Percentiles rank a stretch among this genome's conserved stretches.
These are phyloP conservation scores for Litchi chinensis DNA, from an alignment of 345 rosid species.

Conservation along the genomic window DNA sequence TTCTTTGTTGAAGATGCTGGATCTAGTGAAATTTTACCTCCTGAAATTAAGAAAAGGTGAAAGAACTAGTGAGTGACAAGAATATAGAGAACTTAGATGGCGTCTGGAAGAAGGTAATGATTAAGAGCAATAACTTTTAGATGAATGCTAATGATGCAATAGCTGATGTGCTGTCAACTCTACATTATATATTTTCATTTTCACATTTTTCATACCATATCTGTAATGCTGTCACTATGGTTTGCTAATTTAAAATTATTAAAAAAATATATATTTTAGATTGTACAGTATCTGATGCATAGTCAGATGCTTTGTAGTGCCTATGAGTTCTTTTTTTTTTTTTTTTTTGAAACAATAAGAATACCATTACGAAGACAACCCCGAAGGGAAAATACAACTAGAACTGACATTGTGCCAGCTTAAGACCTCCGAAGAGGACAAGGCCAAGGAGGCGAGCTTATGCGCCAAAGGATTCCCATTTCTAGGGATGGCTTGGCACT, in stretches of 20 bases:
- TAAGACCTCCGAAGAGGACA: no score
- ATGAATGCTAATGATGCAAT: slow-evolving; percentile 1
- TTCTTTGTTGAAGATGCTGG: slow-evolving; percentile 59
- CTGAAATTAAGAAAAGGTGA: slow-evolving; percentile 69
- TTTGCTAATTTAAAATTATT: neutral
- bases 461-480: no score
- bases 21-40: slow-evolving; percentile 39
- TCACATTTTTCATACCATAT: neutral
- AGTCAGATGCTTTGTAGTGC: neutral
- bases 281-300: neutral
- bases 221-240: neutral
- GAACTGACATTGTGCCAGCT: no score
- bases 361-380: no score
- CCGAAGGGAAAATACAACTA: no score
- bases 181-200: neutral
- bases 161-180: neutral
- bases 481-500: no score
- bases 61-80: slow-evolving; percentile 59
- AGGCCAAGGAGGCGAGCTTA: no score
- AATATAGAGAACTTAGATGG: slow-evolving; percentile 75
- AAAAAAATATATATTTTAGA: neutral
- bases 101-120: slow-evolving; percentile 89
- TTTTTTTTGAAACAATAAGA: no score
- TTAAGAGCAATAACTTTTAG: slow-evolving; percentile 17
- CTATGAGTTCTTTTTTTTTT: slow-evolving; percentile 6